Evolutionary conservation across 2,329 filamentous ascomycete genomes (phyloP).

Genomic region (Ramularia endophylla): DNA sequence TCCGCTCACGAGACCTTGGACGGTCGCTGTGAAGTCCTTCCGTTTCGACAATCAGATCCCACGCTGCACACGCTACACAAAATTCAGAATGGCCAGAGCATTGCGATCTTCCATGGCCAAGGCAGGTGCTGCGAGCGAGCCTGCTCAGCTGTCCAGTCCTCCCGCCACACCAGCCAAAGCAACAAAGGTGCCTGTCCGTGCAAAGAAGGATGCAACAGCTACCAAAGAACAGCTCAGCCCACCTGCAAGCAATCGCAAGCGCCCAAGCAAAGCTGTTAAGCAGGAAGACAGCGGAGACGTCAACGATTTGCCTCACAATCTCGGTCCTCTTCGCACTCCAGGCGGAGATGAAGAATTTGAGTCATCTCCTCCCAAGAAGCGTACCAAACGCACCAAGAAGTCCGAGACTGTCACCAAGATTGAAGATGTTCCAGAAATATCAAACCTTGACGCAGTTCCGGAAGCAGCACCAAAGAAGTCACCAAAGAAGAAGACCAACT

Average conservation of each 20-base stretch:
- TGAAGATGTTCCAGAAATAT: conserved; percentile 12
- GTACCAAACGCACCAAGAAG: conserved; percentile 16
- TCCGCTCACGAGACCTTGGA: too few relatives aligned
- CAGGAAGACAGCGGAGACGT: conserved; percentile 33
- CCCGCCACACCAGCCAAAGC: conserved; percentile 32
- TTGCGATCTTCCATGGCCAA: conserved; percentile 22
- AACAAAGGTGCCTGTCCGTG: background rate
- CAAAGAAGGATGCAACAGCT: conserved; percentile 6
- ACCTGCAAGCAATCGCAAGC: conserved; percentile 31
- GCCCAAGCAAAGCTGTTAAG: conserved; percentile 31
- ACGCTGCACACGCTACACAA: background rate
- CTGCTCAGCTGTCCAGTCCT: conserved; percentile 39
- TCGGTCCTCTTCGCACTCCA: conserved; percentile 37
- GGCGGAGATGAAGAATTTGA: conserved; percentile 22
- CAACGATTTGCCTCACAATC: conserved; percentile 52
- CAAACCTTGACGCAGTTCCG: conserved; percentile 1
- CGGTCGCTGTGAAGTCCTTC: too few relatives aligned
- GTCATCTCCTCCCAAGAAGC: conserved; percentile 24
- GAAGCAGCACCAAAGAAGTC: conserved; percentile 30
- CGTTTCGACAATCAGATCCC: too few relatives aligned
- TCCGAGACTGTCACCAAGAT: conserved; percentile 5
- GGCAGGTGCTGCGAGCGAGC: conserved; percentile 14
- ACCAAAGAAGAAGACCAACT: conserved; percentile 37
- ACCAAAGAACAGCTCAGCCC: conserved; percentile 17
- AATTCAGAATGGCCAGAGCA: conserved; percentile 19